Evolutionary conservation across 495 filamentous ascomycete genomes (phyloP).

Genomic region (Haplographium delicatum): DNA sequence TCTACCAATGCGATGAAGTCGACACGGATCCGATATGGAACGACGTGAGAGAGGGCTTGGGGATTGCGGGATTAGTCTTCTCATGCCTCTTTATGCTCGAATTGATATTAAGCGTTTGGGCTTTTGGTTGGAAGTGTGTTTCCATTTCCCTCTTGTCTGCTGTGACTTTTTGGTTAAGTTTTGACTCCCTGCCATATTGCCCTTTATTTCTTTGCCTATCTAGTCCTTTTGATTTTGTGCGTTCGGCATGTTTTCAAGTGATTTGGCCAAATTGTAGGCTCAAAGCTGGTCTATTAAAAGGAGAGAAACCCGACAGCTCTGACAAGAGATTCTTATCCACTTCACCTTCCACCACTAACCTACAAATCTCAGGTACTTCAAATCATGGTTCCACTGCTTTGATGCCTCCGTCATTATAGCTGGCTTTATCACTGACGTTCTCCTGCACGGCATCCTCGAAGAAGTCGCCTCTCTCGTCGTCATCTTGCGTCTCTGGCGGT

Average conservation of each 20-base stretch:
- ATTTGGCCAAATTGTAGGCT: too few relatives aligned
- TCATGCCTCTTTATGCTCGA: constrained; percentile 58
- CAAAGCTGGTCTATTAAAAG: too few relatives aligned
- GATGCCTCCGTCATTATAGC: constrained; percentile 58
- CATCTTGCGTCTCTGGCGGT: constrained; percentile 59
- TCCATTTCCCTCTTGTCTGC: not conserved
- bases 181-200: too few relatives aligned
- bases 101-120: constrained; percentile 48
- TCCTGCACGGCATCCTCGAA: constrained; percentile 50
- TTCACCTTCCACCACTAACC: too few relatives aligned
- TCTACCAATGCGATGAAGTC: constrained; percentile 53
- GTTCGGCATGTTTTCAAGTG: too few relatives aligned
- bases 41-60: constrained; percentile 22
- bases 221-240: too few relatives aligned
- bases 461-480: constrained; percentile 60
- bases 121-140: constrained; percentile 48
- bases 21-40: constrained; percentile 16
- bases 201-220: too few relatives aligned
- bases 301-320: too few relatives aligned
- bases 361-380: constrained; percentile 49
- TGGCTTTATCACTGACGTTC: constrained; percentile 54
- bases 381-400: constrained; percentile 55
- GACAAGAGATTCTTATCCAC: too few relatives aligned
- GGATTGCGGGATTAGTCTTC: constrained; percentile 39
- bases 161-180: too few relatives aligned